phyloP scores from a whole-genome alignment of 2,329 filamentous ascomycete species.

The Monosporascus sp. region DNA sequence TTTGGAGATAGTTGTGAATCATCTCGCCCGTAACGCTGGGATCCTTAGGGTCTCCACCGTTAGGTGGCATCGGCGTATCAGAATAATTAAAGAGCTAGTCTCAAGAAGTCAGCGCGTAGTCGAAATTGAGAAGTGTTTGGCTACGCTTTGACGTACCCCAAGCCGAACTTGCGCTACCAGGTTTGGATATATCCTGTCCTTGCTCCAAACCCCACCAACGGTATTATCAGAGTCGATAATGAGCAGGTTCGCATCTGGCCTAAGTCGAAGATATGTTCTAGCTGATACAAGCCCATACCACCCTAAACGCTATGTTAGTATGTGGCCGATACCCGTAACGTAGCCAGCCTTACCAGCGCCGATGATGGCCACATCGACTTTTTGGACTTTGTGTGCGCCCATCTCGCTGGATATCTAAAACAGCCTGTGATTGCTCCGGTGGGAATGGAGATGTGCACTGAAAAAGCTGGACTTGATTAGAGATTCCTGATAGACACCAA shows the following conservation, averaged over 20 bases:
- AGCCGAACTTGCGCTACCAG: constrained; percentile 19
- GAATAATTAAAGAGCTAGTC: constrained; percentile 19
- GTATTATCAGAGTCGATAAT: constrained; percentile 19
- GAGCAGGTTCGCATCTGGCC: constrained; percentile 16
- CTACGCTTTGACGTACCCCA: constrained; percentile 11
- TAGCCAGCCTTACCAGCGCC: constrained; percentile 16
- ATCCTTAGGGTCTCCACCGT: constrained; percentile 15
- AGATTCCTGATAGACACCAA: no score
- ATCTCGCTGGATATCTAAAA: no score
- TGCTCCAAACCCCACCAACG: constrained; percentile 21
- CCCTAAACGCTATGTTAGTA: constrained; percentile 6
- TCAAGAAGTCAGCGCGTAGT: constrained; percentile 1
- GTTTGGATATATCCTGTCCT: constrained; percentile 20
- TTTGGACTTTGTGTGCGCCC: no score
- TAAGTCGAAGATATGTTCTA: constrained; percentile 18
- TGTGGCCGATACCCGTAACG: neutral
- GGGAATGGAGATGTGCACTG: no score
- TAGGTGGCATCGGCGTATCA: constrained; percentile 17
- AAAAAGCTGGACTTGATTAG: no score
- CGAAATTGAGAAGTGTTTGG: neutral
- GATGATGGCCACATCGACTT: constrained; percentile 18
- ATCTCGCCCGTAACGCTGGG: constrained; percentile 21
- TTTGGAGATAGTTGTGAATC: constrained; percentile 21
- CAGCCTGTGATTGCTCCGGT: no score
- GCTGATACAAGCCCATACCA: constrained; percentile 19